These are phyloP conservation scores for Akanthomyces muscarius DNA, from an alignment of 2,329 filamentous ascomycete genomes.

Conservation along the genomic window DNA sequence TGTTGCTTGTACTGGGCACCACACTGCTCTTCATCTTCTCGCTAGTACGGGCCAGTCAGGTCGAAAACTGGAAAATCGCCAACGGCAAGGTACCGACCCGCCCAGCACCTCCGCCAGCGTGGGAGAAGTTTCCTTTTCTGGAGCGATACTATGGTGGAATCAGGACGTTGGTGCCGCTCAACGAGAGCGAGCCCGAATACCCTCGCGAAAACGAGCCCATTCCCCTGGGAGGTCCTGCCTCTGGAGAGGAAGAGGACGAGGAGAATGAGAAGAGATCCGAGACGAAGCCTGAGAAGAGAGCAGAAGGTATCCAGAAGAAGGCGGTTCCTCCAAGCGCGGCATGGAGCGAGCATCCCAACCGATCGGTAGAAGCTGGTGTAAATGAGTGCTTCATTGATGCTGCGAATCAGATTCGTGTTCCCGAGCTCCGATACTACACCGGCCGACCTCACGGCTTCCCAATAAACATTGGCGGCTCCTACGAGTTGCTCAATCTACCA, in stretches of 20 bases:
- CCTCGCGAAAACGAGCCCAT: constrained; percentile 60
- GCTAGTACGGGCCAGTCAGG: constrained; percentile 68
- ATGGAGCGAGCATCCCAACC: constrained; percentile 33
- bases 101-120: constrained; percentile 62
- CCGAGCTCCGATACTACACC: constrained; percentile 66
- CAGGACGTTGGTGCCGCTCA: constrained; percentile 60
- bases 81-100: constrained; percentile 44
- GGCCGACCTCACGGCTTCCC: constrained; percentile 83
- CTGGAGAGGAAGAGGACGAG: background rate
- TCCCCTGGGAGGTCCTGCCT: constrained; percentile 14
- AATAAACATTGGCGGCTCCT: constrained; percentile 79
- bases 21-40: constrained; percentile 74
- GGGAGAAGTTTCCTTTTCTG: constrained; percentile 83
- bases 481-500: constrained; percentile 71
- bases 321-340: constrained; percentile 28
- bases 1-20: constrained; percentile 63
- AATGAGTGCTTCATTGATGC: constrained; percentile 76
- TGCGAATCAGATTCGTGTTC: constrained; percentile 61
- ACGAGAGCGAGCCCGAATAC: constrained; percentile 75
- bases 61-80: constrained; percentile 60
- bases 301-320: constrained; percentile 18
- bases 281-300: constrained; percentile 19
- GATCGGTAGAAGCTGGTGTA: constrained; percentile 46
- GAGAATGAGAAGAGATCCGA: constrained; percentile 17
- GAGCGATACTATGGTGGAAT: constrained; percentile 89